Evolutionary conservation across 2,329 filamentous ascomycete species (phyloP).

Genomic region (Claviceps citrina): DNA sequence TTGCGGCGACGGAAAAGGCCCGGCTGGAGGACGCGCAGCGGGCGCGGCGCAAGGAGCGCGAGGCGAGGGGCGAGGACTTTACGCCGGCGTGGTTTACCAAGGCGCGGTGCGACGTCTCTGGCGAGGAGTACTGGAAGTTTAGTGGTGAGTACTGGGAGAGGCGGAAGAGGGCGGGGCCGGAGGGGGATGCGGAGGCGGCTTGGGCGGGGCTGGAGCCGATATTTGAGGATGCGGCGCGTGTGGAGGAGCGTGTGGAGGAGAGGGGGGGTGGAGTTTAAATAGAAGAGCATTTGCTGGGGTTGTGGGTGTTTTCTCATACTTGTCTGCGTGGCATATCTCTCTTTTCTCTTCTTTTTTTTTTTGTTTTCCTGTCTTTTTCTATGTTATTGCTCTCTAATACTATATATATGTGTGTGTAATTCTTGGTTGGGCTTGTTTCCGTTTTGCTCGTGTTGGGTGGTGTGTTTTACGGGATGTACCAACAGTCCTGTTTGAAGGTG

Average conservation of each 20-base stretch:
- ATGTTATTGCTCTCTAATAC: no score
- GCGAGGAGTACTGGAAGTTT: conserved; percentile 81
- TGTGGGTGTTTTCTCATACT: no score
- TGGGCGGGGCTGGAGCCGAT: conserved; percentile 69
- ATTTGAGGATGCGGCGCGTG: conserved; percentile 29
- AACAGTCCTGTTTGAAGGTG: no score
- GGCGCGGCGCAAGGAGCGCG: conserved; percentile 54
- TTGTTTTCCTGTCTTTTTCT: no score
- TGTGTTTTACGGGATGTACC: no score
- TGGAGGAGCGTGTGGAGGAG: conserved; percentile 4
- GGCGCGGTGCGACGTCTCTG: conserved; percentile 58
- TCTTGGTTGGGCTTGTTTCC: no score
- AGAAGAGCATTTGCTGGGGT: no score
- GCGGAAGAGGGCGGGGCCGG: conserved; percentile 46
- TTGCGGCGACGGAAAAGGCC: conserved; percentile 87
- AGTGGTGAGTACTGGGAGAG: conserved; percentile 78
- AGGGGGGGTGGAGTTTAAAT: not conserved
- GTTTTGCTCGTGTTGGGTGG: no score
- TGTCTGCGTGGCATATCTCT: no score
- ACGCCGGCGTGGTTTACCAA: conserved; percentile 72
- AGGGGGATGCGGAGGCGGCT: conserved; percentile 36
- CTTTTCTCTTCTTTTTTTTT: no score
- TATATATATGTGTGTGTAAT: no score
- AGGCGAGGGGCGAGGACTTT: conserved; percentile 69
- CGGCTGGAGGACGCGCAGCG: conserved; percentile 85